Percentiles rank a stretch among this genome's conserved stretches.
Conservation (phyloP, 192 early-diverging fungal species). For the Spizellomyces sp. region DNA sequence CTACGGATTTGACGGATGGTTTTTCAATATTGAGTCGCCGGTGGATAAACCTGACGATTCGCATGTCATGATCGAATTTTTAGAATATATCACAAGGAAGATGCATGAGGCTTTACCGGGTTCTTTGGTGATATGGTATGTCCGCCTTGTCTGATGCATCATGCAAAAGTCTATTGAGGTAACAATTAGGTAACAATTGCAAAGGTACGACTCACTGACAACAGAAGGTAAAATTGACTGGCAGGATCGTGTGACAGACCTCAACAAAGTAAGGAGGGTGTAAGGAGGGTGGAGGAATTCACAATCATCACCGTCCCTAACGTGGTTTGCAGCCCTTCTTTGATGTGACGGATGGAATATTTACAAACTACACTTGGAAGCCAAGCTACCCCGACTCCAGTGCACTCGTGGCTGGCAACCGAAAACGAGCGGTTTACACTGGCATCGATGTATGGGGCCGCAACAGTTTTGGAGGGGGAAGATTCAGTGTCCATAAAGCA, state of each 20-base stretch:
- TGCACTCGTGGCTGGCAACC: conserved; percentile 34
- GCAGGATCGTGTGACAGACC: conserved; percentile 58
- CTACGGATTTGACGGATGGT: conserved; percentile 71
- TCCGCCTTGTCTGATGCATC: conserved; percentile 51
- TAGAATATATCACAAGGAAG: conserved; percentile 47
- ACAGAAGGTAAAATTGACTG: conserved; percentile 51
- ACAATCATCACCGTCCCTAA: background rate
- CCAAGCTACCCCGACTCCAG: conserved; percentile 26
- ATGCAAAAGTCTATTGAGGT: conserved; percentile 44
- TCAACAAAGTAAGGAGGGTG: conserved; percentile 40
- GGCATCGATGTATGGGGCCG: conserved; percentile 73
- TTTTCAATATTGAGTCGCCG: conserved; percentile 67
- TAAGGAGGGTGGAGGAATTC: background rate
- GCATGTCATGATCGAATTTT: conserved; percentile 37
- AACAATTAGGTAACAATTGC: conserved; percentile 50
- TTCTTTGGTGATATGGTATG: conserved; percentile 51
- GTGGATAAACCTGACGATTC: conserved; percentile 28
- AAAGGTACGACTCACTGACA: conserved; percentile 63
- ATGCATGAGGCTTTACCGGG: conserved; percentile 54
- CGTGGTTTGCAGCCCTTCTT: conserved; percentile 44
- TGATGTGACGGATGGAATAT: conserved; percentile 54
- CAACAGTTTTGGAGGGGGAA: conserved; percentile 59
- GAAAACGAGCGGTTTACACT: conserved; percentile 53
- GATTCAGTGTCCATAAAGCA: conserved; percentile 51
- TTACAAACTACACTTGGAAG: conserved; percentile 48